Base-by-base conservation (phyloP, 176 grass and related monocot genomes). In the Tuctoria greenei region DNA sequence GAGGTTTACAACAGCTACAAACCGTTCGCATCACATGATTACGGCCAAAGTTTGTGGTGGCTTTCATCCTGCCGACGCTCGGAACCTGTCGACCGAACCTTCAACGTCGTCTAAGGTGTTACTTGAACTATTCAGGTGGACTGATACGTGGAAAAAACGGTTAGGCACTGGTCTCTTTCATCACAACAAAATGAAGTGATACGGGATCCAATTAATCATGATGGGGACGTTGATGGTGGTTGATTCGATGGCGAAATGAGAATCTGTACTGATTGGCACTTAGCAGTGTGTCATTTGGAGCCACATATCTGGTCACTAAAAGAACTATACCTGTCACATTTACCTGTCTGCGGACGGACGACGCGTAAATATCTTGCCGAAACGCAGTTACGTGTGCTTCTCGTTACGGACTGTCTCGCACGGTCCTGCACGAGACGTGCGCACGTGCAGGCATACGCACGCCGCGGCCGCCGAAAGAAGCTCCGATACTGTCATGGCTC, bases 111-210 rank as follows among this genome's bases (percentile, higher is more conserved):
- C 3, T 18, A 13, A 62, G 25, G 38, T 12, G 4, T 25, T 50
- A 35, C 55, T 2, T 49, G 10, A 17, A 24, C 28, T 51, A 14
- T 52, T 11, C 9, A 8, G 35, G 20, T 8, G 39, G 76, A 66
- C 25, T 16, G 21, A 39, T 45, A 26, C 11, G 41, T 26, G n/a
- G 17, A 14, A 28, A 14, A 28, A 36, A 42, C 69, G 43, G 43
- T 62, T 75, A 26, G 43, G 64, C 56, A 56, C 5, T 46, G n/a
- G 64, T 86, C 71, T 63, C 71, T 86, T 36, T 76, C 71, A 9
- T 62, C 62, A 2, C 1, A 35, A 2, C 55, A 64, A 75, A 76
- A 44, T 37, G 72, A 65, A n/a, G 18, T 16, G 28, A 18, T 47
- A 55, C 55, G 69, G n/a, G 64, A 63, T 46, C 56, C 45, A 57